phyloP scores from a whole-genome alignment of 2,329 filamentous ascomycete genomes.

The Sordariomycetes sp. region DNA sequence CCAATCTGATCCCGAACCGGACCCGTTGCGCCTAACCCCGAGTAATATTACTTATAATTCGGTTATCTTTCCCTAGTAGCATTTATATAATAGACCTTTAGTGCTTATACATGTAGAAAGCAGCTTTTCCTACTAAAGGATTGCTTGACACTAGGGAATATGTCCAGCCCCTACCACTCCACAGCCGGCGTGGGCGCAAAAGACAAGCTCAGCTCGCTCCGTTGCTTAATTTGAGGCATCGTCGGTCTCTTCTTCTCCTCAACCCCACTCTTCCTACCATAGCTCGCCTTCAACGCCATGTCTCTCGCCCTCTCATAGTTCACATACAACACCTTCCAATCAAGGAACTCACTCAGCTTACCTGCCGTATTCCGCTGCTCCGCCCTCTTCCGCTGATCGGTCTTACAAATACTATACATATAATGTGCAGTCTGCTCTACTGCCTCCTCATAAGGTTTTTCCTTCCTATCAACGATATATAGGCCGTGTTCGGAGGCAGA shows the following conservation, averaged over 20 bases:
- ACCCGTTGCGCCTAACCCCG: no score
- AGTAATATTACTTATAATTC: no score
- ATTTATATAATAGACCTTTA: no score
- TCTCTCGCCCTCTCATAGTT: not conserved
- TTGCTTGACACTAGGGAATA: no score
- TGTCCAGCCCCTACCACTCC: no score
- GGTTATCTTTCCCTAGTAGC: no score
- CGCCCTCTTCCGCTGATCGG: not conserved
- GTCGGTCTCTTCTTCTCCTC: not conserved
- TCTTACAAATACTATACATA: conserved; percentile 35
- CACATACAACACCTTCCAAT: not conserved
- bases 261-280: not conserved
- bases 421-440: conserved; percentile 73
- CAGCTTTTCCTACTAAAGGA: no score
- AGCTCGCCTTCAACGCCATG: not conserved
- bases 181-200: not conserved
- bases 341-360: not conserved
- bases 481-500: conserved; percentile 88
- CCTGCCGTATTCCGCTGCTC: not conserved
- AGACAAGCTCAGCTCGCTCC: not conserved
- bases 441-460: conserved; percentile 93
- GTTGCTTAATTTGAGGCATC: not conserved
- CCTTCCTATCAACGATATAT: conserved; percentile 93
- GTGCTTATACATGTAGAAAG: no score
- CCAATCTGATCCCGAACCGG: no score